These are phyloP conservation scores for Xylariaceae sp. DNA, from an alignment of 2,329 filamentous ascomycete species.

Conservation along the genomic window DNA sequence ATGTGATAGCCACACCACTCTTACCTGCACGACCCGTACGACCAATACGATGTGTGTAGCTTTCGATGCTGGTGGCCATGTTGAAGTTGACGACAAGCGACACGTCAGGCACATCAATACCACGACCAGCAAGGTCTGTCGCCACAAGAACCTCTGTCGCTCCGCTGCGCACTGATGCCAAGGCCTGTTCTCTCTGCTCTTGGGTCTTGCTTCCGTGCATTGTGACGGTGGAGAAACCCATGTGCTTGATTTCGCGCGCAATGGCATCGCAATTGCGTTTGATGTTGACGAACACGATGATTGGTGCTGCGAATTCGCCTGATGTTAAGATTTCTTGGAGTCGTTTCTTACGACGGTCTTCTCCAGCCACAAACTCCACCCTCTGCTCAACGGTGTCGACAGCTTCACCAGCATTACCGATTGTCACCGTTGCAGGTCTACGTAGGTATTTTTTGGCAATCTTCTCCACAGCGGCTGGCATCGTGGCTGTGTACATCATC, in stretches of 20 bases:
- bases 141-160: conserved; percentile 84
- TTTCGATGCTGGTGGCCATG: conserved; percentile 90
- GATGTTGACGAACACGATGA: conserved; percentile 99
- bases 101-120: conserved; percentile 96
- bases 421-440: conserved; percentile 86
- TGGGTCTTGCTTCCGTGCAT: conserved; percentile 95
- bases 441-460: conserved; percentile 97
- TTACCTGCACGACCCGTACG: conserved; percentile 97
- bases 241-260: conserved; percentile 86
- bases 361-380: conserved; percentile 82
- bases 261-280: conserved; percentile 97
- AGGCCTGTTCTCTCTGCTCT: conserved; percentile 91
- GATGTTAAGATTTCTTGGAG: conserved; percentile 84
- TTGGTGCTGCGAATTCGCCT: conserved; percentile 75
- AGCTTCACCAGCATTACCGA: conserved; percentile 90
- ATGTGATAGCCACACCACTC: conserved; percentile 92
- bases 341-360: conserved; percentile 95
- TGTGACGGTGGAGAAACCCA: conserved; percentile 86
- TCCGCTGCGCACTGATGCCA: conserved; percentile 77
- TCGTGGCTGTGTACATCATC: conserved; percentile 99
- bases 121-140: conserved; percentile 89
- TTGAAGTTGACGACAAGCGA: conserved; percentile 97
- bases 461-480: conserved; percentile 86
- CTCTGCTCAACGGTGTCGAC: conserved; percentile 97
- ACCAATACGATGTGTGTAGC: conserved; percentile 93